Evolutionary conservation across 2,329 filamentous ascomycete genomes (phyloP), one percentile per base, ranked within the genome.

Genomic region (Ceratocystis destructans): DNA sequence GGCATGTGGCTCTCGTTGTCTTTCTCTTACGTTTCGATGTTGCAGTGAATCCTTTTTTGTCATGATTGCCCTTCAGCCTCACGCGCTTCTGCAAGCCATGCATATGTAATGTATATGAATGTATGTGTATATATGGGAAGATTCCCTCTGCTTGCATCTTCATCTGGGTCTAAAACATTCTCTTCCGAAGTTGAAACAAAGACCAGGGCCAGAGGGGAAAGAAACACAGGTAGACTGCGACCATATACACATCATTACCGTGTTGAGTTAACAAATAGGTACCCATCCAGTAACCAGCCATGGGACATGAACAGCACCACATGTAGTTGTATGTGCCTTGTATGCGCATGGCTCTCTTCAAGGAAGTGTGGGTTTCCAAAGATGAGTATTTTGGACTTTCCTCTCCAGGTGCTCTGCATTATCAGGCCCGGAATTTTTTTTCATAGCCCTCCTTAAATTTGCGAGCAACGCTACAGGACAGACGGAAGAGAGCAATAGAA

Each of bases 21-120:
- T 37, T 37, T 57, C 25, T 17, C 10, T 31, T 31, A 6, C 17
- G 20, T 15, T 57, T 15, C 15, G 53, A 57, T 6, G 53, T 57
- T 57, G 20, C 53, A 57, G 10, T 17, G 53, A 15, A 57, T 57
- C 53, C 53, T 57, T 33, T 50, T n/a, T 57, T 57, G 22, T 57
- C 31, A 28, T 46, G 5, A 45, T 25, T 62, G 41, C 22, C 31
- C 44, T 62, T 62, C 61, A 62, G 61, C 61, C 41, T 62, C 61
- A 62, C 22, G 15, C 61, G 61, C 61, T 62, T 28, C n/a, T 45
- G 61, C 61, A 62, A 45, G 61, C 25, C 41, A 20, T 62, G 61
- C 37, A 62, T 62, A 46, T 8, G 41, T 22, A n/a, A 62, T 62
- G 8, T 62, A 25, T 25, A 57, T 25, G 17, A 7, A 31, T 64